A percentile compares a stretch with the other conserved stretches of the same genome.
phyloP scores from a whole-genome alignment of 140 eudicot species.

The Stevia rebaudiana region DNA sequence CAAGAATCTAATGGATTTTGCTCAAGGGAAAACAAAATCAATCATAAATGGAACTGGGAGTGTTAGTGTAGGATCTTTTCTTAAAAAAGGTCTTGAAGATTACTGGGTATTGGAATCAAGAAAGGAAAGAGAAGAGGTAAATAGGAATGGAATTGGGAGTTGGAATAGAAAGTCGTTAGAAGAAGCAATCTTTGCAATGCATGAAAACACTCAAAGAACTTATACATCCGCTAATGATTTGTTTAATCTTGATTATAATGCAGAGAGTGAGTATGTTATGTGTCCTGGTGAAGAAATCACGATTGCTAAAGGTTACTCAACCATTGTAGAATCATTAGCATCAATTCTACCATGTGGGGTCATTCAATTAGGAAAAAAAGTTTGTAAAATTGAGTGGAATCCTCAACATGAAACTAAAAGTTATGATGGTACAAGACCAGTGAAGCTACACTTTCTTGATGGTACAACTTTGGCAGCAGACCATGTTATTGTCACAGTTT shows the following conservation, averaged over 20 bases:
- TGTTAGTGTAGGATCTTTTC: constrained; percentile 63
- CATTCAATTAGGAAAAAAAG: constrained; percentile 66
- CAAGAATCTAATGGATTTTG: constrained; percentile 58
- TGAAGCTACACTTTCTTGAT: constrained; percentile 65
- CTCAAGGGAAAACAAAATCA: constrained; percentile 44
- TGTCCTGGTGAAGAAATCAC: constrained; percentile 91
- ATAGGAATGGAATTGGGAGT: constrained; percentile 35
- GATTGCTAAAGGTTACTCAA: constrained; percentile 72
- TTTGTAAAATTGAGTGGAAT: constrained; percentile 65
- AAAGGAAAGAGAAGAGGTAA: constrained; percentile 25
- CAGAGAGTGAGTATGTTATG: constrained; percentile 72
- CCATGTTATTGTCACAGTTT: constrained; percentile 82
- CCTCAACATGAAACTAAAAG: constrained; percentile 21
- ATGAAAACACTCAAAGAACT: constrained; percentile 67
- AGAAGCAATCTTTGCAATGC: constrained; percentile 69
- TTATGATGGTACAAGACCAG: constrained; percentile 44
- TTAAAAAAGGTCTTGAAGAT: constrained; percentile 52
- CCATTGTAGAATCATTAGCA: constrained; percentile 60
- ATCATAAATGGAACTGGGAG: constrained; percentile 15
- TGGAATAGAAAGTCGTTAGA: constrained; percentile 57
- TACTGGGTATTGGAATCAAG: constrained; percentile 51
- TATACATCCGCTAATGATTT: constrained; percentile 71
- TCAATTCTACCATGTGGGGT: constrained; percentile 62
- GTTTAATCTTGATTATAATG: constrained; percentile 54
- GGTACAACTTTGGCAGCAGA: constrained; percentile 70